Conservation (phyloP, 2,329 filamentous ascomycete genomes). For the Leptosphaerulina australis region DNA sequence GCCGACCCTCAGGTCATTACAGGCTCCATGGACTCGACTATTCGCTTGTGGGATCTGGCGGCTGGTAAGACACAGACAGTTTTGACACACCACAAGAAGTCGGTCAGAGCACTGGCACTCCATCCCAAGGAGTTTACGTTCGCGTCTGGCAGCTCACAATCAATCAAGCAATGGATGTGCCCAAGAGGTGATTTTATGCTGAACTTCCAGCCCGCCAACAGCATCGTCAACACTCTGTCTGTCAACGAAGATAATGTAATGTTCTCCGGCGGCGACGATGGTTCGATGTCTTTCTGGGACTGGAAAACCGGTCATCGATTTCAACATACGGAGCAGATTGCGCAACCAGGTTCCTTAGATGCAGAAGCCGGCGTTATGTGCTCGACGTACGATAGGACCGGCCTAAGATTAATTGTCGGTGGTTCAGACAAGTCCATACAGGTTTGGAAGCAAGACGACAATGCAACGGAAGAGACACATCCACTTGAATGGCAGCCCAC, state of each 20-base stretch:
- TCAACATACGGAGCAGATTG: slow-evolving; percentile 86
- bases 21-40: slow-evolving; percentile 76
- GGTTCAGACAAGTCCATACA: slow-evolving; percentile 94
- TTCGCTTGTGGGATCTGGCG: slow-evolving; percentile 83
- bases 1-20: slow-evolving; percentile 95
- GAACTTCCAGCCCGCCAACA: slow-evolving; percentile 95
- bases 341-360: slow-evolving; percentile 91
- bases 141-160: slow-evolving; percentile 85
- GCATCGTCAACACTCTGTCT: slow-evolving; percentile 91
- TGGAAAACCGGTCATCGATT: slow-evolving; percentile 97
- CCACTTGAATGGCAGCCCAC: slow-evolving; percentile 91
- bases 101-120: slow-evolving; percentile 80
- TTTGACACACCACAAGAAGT: slow-evolving; percentile 98
- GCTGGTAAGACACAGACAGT: slow-evolving; percentile 96
- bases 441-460: slow-evolving; percentile 93
- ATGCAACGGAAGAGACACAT: slow-evolving; percentile 88
- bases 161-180: slow-evolving; percentile 99
- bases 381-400: slow-evolving; percentile 88
- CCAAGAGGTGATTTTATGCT: slow-evolving; percentile 99
- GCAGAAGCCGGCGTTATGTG: slow-evolving; percentile 95
- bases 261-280: slow-evolving; percentile 94
- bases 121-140: slow-evolving; percentile 97
- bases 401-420: slow-evolving; percentile 86
- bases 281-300: slow-evolving; percentile 97
- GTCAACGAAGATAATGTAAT: slow-evolving; percentile 95